Evolutionary conservation across 768 basidiomycete species (phyloP), one percentile per base, ranked within the genome.

Genomic region (Tricholoma saponaceum): DNA sequence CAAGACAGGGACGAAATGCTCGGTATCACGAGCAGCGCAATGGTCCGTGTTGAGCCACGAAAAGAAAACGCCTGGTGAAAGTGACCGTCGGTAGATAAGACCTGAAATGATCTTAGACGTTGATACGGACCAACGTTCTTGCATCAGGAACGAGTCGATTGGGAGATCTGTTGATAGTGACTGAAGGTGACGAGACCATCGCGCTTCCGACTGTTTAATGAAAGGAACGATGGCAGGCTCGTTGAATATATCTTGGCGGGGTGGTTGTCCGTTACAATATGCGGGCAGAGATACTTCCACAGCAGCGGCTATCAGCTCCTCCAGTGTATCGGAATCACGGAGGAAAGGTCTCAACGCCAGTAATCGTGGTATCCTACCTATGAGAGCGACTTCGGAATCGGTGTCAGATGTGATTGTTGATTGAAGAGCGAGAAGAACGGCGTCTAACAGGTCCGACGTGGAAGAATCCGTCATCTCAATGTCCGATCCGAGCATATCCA

Each of bases 281-380:
- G 75, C 60, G 0, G 79, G 79, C 18, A 81, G 51, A 8, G 72
- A 72, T 1, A 76, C 73, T 14, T 73, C 67, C 3, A 83, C 58
- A 0, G 75, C 69, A 3, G 63, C 62, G 2, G 81, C 77, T 20
- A 86, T 72, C 58, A 86, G 67, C 8, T 76, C 71, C 41, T 86
- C 82, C 0, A 85, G 70, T 2, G 72, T 58, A 1, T 55, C 8
- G 14, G 73, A 77, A n/a, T 68, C 61, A 9, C 73, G 69, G 9
- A 81, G 61, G 8, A 72, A 25, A 5, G 61, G 35, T 16, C 69
- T 74, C 28, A 83, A 62, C 3, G 66, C 61, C 7, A 83, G 59
- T 0, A 86, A 72, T 10, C 69, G 69, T 5, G 72, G 69, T 1
- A 79, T 60, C 39, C 75, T 67, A 30, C 65, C 57, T 16, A 65